Base-by-base conservation (phyloP, 257 asterid genomes). In the Nicotiana knightiana region DNA sequence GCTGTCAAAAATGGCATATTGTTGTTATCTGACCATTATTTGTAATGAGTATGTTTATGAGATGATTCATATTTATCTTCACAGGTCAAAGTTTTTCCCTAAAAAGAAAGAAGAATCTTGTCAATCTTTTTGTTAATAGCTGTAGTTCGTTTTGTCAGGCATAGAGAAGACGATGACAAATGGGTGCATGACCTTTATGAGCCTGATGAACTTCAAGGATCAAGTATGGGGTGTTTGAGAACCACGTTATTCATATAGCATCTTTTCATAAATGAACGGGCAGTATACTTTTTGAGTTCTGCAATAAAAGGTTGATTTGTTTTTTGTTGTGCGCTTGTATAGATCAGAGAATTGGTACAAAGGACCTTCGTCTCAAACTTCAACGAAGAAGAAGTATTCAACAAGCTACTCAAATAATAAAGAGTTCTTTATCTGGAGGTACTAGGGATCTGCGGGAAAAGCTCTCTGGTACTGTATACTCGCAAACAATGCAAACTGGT, bases 361-460 rank as follows among this genome's bases (percentile, higher is more conserved):
- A 77, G 85, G 99, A 96, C 89, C 99, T 96, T 89, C 99, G 98
- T 66, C 77, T 90, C 86, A 96, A 94, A 88, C 97, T 96, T 77
- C 99, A 96, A 65, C 43, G 46, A 85, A 87, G 90, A 86, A 93
- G 89, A 88, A 93, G 86, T 83, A 78, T 65, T 32, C 91, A 89
- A 70, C 95, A 88, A 85, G 86, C 90, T 59, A 61, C 88, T 66
- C 96, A 81, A 82, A 85, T 84, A 81, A 88, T 82, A 58, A 89
- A 86, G 81, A 92, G 91, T 80, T 86, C 98, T 81, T 63, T 86
- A 75, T 71, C 90, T 61, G 94, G 94, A 84, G 94, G 95, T 83
- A 83, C 79, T 33, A 92, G 97, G 89, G 99, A 96, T 89, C 86
- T 96, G 61, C 98, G 97, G 46, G 98, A 96, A 89, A 92, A 92